Base-by-base conservation (phyloP, 2,329 filamentous ascomycete genomes). In the Cordyceps farinosa region DNA sequence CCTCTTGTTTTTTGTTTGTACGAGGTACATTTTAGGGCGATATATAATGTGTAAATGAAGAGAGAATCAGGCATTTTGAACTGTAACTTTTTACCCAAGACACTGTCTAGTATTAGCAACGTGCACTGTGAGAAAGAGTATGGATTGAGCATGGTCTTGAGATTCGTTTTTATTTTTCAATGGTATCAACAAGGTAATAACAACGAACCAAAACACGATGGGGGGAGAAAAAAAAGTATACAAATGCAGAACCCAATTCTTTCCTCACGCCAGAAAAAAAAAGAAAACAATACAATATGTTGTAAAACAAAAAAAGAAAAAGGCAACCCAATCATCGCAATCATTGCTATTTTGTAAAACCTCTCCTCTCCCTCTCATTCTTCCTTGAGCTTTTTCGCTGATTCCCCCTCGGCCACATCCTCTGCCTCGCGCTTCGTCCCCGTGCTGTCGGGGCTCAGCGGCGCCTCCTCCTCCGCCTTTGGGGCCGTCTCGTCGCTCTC, bases 371-470 rank as follows among this genome's bases (percentile, higher is more conserved):
- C 54, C 66, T 22, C n/a, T 65, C 68, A 9, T 52, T 77, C 78
- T 58, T 81, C 80, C 72, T 80, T 85, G 0, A 80, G 58, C 69
- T 82, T 83, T 76, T 86, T 86, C 42, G 70, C 71, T 38, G 71
- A 65, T 48, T 73, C 73, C 10, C 73, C 72, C 30, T 78, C 76
- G 0, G 80, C 73, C 2, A 80, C 77, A 29, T 82, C 80, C 2
- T 82, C 81, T 0, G 84, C 84, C 64, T 85, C 83, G 42, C 84
- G 78, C 72, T 88, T 88, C 2, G 82, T 75, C n/a, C 77, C 77
- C 29, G 70, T 68, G 47, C 75, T 75, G 63, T 74, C 73, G 3
- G 71, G 66, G 48, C 68, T 56, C 5, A 72, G 70, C 55, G 44
- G 3, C n/a, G 29, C 30, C 42, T 45, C 73, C 70, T 10, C 68